Base-by-base conservation (phyloP, 495 filamentous ascomycete genomes). In the Neurospora sp. region DNA sequence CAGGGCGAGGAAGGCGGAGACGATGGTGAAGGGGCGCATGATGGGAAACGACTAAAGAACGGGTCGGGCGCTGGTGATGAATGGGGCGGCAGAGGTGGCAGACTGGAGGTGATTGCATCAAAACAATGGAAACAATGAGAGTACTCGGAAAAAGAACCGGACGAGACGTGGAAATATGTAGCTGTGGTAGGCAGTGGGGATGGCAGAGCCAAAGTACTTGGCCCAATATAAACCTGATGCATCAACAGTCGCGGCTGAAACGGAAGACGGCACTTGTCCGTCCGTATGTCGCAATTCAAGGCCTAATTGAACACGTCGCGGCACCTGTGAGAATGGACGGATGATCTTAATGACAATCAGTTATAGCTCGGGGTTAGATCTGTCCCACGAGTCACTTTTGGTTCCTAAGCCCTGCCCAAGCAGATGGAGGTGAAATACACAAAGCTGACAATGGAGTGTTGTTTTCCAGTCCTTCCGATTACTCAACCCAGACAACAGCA, bases 401-500 rank as follows among this genome's bases (percentile, higher is more conserved):
- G 46, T 23, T 27, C 46, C 46, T n/a, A 20, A 0, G n/a, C 18
- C 7, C 11, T 20, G 3, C 23, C n/a, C 3, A 11, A 54, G n/a
- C 46, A 54, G 3, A 54, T 54, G n/a, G 46, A 23, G 4, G 46
- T 23, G 10, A 27, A 27, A 54, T 54, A 54, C 10, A 54, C 46
- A 23, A 54, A 54, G 20, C 46, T 54, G 20, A 23, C n/a, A 54
- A 23, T 12, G 0, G 8, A 40, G 18, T 42, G 40, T 42, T 42
- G 0, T 42, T 42, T 46, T 20, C 18, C 18, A n/a, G n/a, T 18
- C n/a, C n/a, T 48, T 72, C 78, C 18, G 4, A 8, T 11, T 20
- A 84, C 78, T 86, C 83, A 39, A 81, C 77, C 84, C 85, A 85
- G 8, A 85, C 80, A 44, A 85, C 84, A 23, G 77, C 78, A 69